Evolutionary conservation across 2,329 filamentous ascomycete genomes (phyloP).

Genomic region (Monosporascus sp.): DNA sequence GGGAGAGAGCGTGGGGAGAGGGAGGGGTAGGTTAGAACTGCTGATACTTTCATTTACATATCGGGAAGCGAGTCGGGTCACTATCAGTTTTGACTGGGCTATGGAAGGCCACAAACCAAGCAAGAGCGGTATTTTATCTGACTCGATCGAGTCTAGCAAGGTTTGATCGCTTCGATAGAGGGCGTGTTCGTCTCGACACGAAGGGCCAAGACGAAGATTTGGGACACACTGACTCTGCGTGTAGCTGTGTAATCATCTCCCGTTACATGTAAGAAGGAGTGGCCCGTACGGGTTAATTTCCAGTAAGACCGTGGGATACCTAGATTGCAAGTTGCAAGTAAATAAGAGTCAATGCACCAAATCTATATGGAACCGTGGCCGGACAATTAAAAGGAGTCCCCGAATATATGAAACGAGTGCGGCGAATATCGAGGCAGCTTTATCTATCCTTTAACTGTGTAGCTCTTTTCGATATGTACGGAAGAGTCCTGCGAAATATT

Average conservation of each 20-base stretch:
- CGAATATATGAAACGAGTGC: no score
- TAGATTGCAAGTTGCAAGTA: no score
- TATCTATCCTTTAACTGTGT: no score
- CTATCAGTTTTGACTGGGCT: neutral
- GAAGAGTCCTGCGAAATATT: no score
- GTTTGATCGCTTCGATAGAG: neutral
- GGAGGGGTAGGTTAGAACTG: neutral
- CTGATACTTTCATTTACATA: neutral
- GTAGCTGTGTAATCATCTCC: neutral
- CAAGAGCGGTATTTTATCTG: neutral
- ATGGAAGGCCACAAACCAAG: neutral
- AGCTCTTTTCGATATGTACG: no score
- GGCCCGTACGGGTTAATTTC: no score
- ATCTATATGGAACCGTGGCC: no score
- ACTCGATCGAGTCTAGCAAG: neutral
- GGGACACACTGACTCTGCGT: neutral
- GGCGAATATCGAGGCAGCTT: no score
- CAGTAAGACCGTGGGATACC: no score
- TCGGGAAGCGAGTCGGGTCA: neutral
- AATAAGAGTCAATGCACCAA: no score
- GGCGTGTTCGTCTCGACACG: neutral
- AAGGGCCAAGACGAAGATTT: neutral
- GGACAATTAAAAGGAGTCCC: no score
- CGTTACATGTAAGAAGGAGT: no score
- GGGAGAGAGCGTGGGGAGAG: neutral